Percentiles rank a stretch among this genome's conserved stretches.
Evolutionary conservation across 805 yeast genomes (phyloP).

Genomic region (Scheffersomyces amazonensis): DNA sequence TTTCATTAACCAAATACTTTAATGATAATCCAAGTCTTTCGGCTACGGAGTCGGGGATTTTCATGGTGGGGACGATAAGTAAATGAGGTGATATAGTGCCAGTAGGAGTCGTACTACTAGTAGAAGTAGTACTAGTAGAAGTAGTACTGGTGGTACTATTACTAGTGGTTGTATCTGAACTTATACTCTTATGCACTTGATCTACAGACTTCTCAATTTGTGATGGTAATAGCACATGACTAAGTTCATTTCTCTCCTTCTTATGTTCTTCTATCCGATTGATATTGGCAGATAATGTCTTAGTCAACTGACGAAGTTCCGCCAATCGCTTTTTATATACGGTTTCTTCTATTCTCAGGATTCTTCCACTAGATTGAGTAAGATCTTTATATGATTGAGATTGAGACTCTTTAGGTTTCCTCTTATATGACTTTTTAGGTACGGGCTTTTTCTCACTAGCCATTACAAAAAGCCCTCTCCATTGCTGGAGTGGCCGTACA

Average conservation of each 20-base stretch:
- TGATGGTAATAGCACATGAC: slow-evolving; percentile 16
- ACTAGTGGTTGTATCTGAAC: background rate
- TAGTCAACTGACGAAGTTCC: slow-evolving; percentile 28
- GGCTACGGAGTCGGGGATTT: slow-evolving; percentile 35
- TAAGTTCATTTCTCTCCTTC: slow-evolving; percentile 13
- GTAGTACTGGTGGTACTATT: background rate
- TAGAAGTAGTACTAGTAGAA: background rate
- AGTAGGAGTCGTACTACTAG: no score
- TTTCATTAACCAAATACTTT: slow-evolving; percentile 35
- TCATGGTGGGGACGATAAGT: slow-evolving; percentile 16
- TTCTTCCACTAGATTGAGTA: slow-evolving; percentile 19
- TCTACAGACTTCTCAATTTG: slow-evolving; percentile 11
- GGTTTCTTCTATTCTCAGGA: slow-evolving; percentile 14
- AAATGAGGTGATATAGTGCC: slow-evolving; percentile 7
- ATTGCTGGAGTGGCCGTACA: no score
- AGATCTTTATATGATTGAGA: no score
- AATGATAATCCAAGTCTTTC: slow-evolving; percentile 38
- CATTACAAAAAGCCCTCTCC: no score
- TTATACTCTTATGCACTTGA: slow-evolving; percentile 7
- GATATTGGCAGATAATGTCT: slow-evolving; percentile 23
- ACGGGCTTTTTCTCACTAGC: no score
- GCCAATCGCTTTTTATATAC: slow-evolving; percentile 20
- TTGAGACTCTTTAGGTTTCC: no score
- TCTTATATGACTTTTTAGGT: no score
- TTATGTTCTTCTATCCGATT: slow-evolving; percentile 13